Evolutionary conservation across 2,329 filamentous ascomycete genomes (phyloP).

Genomic region (Pleurostoma richardsiae): DNA sequence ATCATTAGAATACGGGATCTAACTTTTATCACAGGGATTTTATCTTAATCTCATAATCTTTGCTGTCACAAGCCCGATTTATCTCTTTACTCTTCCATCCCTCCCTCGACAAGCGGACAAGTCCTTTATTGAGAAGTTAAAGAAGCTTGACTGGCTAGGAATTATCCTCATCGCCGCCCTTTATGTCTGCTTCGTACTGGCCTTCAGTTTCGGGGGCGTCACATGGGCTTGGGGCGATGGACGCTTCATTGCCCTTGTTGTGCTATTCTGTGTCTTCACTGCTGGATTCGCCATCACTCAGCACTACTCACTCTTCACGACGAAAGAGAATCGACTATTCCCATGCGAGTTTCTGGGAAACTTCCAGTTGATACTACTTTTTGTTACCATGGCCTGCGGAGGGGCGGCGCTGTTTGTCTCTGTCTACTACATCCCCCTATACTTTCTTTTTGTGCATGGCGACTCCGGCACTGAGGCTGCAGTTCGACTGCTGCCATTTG

Average conservation of each 20-base stretch:
- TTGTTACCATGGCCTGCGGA: slow-evolving; percentile 26
- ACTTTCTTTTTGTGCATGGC: slow-evolving; percentile 39
- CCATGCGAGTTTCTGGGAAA: slow-evolving; percentile 31
- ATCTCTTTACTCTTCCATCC: not conserved
- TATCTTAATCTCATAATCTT: slow-evolving; percentile 1
- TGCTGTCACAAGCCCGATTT: not conserved
- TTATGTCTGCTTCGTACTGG: slow-evolving; percentile 35
- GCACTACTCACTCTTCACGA: slow-evolving; percentile 29
- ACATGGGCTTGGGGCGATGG: slow-evolving; percentile 39
- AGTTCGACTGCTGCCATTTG: slow-evolving; percentile 31
- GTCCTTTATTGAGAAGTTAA: not conserved
- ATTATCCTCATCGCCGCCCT: slow-evolving; percentile 32
- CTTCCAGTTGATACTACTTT: slow-evolving; percentile 29
- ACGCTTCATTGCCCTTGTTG: slow-evolving; percentile 37
- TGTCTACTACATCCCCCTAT: slow-evolving; percentile 44
- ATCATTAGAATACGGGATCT: too few relatives aligned
- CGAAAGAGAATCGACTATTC: slow-evolving; percentile 25
- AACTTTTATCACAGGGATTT: not conserved
- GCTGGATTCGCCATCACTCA: slow-evolving; percentile 35
- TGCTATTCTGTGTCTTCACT: slow-evolving; percentile 32
- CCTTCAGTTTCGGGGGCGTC: slow-evolving; percentile 41
- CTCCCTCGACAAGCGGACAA: not conserved
- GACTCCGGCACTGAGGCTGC: slow-evolving; percentile 30
- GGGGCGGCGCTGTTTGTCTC: slow-evolving; percentile 14
- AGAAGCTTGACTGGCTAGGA: slow-evolving; percentile 39